Evolutionary conservation across 163 green algal genomes (phyloP), one percentile per base, ranked within the genome.

Genomic region (Dunaliella salina): DNA sequence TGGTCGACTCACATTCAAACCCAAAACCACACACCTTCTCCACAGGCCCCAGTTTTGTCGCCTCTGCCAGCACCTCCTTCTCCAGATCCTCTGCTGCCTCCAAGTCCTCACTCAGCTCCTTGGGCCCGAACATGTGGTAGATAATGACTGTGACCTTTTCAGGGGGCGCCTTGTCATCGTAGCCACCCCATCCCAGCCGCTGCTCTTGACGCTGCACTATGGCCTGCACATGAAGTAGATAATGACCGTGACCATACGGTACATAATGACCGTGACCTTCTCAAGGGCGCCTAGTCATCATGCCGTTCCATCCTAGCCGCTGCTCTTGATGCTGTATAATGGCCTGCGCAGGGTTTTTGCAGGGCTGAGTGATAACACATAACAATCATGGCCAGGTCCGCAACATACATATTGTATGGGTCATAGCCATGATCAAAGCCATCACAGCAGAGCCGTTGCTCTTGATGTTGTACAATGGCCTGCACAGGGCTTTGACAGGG

Each of bases 161-260:
- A 26, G 86, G 40, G 4, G 89, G 87, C 84, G 93, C 85, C 81
- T 90, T 89, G 87, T 98, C 96, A 88, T 98, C 96, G 89, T 97
- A 97, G 72, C 96, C 96, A 18, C 89, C 91, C 96, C 96, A 98
- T 8, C 92, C 93, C 83, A 98, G 89, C 84, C 90, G 87, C 81
- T 92, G 90, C 84, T 95, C 91, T 87, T 93, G 87, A 87, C 92
- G 90, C 83, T 94, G 88, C 85, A 90, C 83, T 86, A 91, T 83
- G 40, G 84, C 84, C 85, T 93, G 40, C 40, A 84, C 80, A 30
- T 67, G 12, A 84, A 30, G n/a, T 69, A 22, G 1, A 32, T 25
- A 57, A n/a, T n/a, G n/a, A n/a, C n/a, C n/a, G n/a, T n/a, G n/a
- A n/a, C n/a, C 92, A 97, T 96, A 80, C 91, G 29, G 67, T 91